phyloP scores from a whole-genome alignment of 495 filamentous ascomycete species.

The Rhypophila decipiens region DNA sequence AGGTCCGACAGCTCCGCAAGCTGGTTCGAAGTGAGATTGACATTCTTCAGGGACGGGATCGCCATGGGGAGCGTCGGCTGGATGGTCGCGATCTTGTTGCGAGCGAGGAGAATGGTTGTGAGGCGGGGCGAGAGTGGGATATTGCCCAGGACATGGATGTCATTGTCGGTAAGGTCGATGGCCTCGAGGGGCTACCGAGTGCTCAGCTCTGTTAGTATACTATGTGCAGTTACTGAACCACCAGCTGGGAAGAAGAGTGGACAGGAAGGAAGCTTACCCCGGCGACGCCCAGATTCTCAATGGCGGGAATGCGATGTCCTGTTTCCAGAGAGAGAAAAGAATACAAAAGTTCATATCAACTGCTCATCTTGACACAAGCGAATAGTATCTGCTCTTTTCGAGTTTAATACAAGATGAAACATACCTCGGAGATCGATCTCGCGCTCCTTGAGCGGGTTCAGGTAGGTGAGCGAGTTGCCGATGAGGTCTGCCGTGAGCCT shows the following conservation, averaged over 20 bases:
- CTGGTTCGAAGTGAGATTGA: conserved; percentile 74
- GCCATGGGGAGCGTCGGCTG: conserved; percentile 65
- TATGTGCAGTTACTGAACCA: neutral
- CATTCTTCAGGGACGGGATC: conserved; percentile 68
- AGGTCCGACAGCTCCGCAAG: conserved; percentile 77
- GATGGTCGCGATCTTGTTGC: conserved; percentile 79
- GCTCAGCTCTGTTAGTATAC: neutral
- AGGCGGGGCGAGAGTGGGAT: conserved; percentile 91
- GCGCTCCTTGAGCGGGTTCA: conserved; percentile 95
- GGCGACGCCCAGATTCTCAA: conserved; percentile 96
- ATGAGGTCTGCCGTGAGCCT: conserved; percentile 93
- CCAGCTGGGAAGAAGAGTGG: neutral
- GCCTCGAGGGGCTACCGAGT: conserved; percentile 81
- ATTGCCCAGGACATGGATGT: conserved; percentile 81
- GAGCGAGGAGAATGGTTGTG: conserved; percentile 76
- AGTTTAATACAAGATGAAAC: conserved; percentile 45
- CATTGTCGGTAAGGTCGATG: conserved; percentile 98
- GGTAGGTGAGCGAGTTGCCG: conserved; percentile 84
- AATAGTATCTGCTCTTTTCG: conserved; percentile 99
- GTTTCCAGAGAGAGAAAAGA: conserved; percentile 36
- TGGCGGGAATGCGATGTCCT: conserved; percentile 96
- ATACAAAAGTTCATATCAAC: conserved; percentile 68
- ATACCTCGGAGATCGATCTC: conserved; percentile 99
- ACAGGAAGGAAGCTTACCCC: conserved; percentile 52
- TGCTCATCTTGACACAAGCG: conserved; percentile 39